Evolutionary conservation across 2,329 filamentous ascomycete species (phyloP).

Genomic region (Phyllosticta citriasiana): DNA sequence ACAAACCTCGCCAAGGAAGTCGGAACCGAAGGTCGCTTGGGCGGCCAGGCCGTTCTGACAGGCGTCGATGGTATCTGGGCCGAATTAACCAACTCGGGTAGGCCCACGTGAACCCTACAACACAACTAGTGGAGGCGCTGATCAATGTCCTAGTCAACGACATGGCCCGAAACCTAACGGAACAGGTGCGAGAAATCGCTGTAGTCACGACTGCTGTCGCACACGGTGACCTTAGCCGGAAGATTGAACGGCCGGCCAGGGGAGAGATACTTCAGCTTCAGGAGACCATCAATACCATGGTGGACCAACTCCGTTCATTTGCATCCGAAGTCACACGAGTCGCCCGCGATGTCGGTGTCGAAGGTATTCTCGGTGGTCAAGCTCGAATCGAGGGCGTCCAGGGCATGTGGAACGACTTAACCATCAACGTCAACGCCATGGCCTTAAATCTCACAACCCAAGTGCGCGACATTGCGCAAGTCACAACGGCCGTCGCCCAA

Average conservation of each 20-base stretch:
- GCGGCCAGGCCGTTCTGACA: conserved; percentile 85
- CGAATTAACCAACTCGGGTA: conserved; percentile 63
- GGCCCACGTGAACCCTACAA: conserved; percentile 13
- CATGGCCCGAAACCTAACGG: conserved; percentile 97
- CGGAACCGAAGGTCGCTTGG: conserved; percentile 87
- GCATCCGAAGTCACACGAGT: conserved; percentile 56
- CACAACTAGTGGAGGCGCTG: neutral
- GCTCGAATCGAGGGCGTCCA: conserved; percentile 55
- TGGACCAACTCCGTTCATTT: conserved; percentile 55
- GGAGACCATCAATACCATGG: conserved; percentile 69
- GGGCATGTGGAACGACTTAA: conserved; percentile 58
- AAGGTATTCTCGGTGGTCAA: conserved; percentile 53
- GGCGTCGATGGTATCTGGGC: conserved; percentile 97
- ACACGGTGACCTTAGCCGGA: conserved; percentile 86
- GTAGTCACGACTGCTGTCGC: conserved; percentile 94
- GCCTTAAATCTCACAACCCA: conserved; percentile 44
- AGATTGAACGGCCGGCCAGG: conserved; percentile 87
- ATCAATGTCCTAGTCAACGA: conserved; percentile 59
- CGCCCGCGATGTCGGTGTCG: conserved; percentile 53
- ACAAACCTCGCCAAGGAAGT: conserved; percentile 91
- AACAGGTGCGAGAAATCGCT: conserved; percentile 94
- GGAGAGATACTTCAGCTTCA: conserved; percentile 94
- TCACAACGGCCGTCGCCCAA: conserved; percentile 42
- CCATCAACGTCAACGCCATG: conserved; percentile 46
- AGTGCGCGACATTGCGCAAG: conserved; percentile 44